A percentile compares a stretch with the other conserved stretches of the same genome.
Evolutionary conservation across 352 stramenopile species (phyloP).

Genomic region (Pythium rhizo-oryzae): DNA sequence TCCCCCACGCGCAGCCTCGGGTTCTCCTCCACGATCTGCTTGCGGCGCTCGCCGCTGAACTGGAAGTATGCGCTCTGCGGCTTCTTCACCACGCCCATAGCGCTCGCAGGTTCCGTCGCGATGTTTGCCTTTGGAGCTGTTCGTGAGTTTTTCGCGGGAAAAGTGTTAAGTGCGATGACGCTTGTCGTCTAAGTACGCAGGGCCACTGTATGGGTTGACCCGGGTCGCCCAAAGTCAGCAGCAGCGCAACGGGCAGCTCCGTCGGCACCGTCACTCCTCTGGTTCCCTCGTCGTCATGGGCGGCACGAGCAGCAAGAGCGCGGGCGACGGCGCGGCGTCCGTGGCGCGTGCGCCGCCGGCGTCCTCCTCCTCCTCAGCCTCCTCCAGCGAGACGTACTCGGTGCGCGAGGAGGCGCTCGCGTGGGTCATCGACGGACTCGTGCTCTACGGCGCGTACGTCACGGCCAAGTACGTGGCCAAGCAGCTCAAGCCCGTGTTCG

Average conservation of each 20-base stretch:
- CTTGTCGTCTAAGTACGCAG: not conserved
- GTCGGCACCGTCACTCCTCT: slow-evolving; percentile 1
- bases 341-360: slow-evolving; percentile 7
- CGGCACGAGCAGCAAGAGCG: slow-evolving; percentile 58
- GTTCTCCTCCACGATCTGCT: slow-evolving; percentile 64
- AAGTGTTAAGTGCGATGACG: not conserved
- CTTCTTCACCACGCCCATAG: slow-evolving; percentile 76
- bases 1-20: slow-evolving; percentile 65
- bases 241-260: not conserved
- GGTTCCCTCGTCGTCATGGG: slow-evolving; percentile 42
- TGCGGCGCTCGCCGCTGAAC: slow-evolving; percentile 81
- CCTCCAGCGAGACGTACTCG: slow-evolving; percentile 24
- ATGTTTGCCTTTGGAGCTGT: not conserved
- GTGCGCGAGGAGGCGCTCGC: slow-evolving; percentile 60
- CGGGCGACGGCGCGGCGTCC: slow-evolving; percentile 16
- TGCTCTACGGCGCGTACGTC: slow-evolving; percentile 86
- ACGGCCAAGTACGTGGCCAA: slow-evolving; percentile 87
- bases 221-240: not conserved
- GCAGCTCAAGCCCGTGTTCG: slow-evolving; percentile 83
- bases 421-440: slow-evolving; percentile 73
- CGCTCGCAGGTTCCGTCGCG: slow-evolving; percentile 10
- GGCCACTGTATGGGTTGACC: slow-evolving; percentile 18
- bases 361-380: not conserved
- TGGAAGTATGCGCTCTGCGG: slow-evolving; percentile 86
- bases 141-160: slow-evolving; percentile 20